Evolutionary conservation across 2,329 filamentous ascomycete species (phyloP), one percentile per base, ranked within the genome.

Genomic region (Nemania sp.): DNA sequence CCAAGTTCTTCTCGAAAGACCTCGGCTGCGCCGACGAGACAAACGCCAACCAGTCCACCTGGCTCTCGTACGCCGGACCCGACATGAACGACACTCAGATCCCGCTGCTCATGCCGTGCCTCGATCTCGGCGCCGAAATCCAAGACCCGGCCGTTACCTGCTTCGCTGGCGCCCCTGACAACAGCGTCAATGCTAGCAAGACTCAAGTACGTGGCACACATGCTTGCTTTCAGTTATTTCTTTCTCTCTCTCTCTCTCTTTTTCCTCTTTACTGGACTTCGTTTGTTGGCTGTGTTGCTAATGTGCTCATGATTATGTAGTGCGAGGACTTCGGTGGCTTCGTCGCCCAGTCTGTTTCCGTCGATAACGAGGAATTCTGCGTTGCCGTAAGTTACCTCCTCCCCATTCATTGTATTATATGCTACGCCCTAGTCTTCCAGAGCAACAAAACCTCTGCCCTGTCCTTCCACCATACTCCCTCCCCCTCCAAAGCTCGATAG

Each of bases 351-450:
- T 39, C 45, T 31, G 45, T 48, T 15, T 30, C 45, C 9, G 45
- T 40, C 19, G 20, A 24, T 5, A 28, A 33, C n/a, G 40, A 39
- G 45, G 24, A 39, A 23, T 48, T 31, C 23, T 48, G 45, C 23
- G 23, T 48, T n/a, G 45, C 24, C 9, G 45, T 48, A n/a, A 40
- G 45, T 48, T 15, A 7, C n/a, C n/a, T n/a, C n/a, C n/a, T n/a
- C n/a, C n/a, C n/a, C n/a, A n/a, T n/a, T n/a, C n/a, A n/a, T n/a
- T n/a, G n/a, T n/a, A n/a, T n/a, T n/a, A n/a, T n/a, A n/a, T n/a
- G n/a, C n/a, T n/a, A n/a, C n/a, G n/a, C n/a, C n/a, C n/a, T n/a
- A n/a, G n/a, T n/a, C n/a, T n/a, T n/a, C n/a, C n/a, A n/a, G n/a
- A n/a, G n/a, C n/a, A n/a, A n/a, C n/a, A n/a, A n/a, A n/a, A n/a